These are phyloP conservation scores for Pulicaria dysenterica DNA, from an alignment of 129 eudicot species.

Conservation along the genomic window DNA sequence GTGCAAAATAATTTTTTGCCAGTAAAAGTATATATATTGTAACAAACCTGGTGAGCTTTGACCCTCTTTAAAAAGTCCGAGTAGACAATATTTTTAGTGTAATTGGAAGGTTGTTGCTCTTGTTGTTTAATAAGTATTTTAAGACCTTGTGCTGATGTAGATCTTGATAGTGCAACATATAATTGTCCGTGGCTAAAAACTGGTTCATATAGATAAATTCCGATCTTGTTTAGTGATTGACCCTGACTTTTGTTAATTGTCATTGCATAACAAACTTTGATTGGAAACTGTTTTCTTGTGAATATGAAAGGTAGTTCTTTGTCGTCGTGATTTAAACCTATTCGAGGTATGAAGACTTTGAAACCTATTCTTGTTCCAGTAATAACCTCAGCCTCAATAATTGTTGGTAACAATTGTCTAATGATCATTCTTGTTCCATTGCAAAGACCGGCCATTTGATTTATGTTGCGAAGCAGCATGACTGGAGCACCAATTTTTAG, in stretches of 20 bases:
- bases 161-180: neutral
- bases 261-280: neutral
- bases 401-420: neutral
- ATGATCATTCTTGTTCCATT: neutral
- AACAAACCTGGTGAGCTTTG: neutral
- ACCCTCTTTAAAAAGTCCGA: neutral
- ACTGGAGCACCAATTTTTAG: neutral
- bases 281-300: neutral
- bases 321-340: neutral
- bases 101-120: no score
- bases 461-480: neutral
- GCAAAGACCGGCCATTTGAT: neutral
- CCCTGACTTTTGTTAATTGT: neutral
- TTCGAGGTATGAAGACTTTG: neutral
- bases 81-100: no score
- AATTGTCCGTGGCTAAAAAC: neutral
- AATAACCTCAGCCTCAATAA: neutral
- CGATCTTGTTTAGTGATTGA: neutral
- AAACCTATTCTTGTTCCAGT: neutral
- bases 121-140: neutral
- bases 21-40: no score
- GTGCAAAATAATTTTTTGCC: no score
- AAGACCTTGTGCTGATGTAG: neutral
- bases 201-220: neutral
- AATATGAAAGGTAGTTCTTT: neutral